Evolutionary conservation across 352 stramenopile species (phyloP).

Genomic region (Phytophthora idaei): DNA sequence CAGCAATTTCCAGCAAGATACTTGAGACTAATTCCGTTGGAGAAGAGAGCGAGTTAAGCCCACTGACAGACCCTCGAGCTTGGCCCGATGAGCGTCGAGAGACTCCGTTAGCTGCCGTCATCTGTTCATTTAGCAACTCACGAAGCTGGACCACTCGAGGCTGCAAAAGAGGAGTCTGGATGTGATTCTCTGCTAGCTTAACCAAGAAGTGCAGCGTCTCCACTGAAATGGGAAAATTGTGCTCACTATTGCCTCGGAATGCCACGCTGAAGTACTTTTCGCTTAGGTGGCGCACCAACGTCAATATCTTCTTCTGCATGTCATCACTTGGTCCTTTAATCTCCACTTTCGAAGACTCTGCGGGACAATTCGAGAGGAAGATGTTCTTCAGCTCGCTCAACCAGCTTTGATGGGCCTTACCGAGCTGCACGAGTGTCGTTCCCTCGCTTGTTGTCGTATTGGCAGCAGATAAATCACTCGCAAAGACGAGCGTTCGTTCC

Average conservation of each 20-base stretch:
- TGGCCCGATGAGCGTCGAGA: conserved; percentile 29
- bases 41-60: not conserved
- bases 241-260: conserved; percentile 33
- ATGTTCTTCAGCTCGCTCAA: conserved; percentile 54
- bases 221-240: conserved; percentile 22
- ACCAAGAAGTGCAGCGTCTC: conserved; percentile 56
- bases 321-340: conserved; percentile 4
- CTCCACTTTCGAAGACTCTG: not conserved
- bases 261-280: conserved; percentile 79
- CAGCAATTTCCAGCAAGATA: conserved; percentile 33
- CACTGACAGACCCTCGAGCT: not conserved
- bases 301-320: conserved; percentile 39
- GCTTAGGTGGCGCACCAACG: conserved; percentile 39
- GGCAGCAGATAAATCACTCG: conserved; percentile 3
- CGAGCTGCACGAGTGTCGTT: conserved; percentile 51
- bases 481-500: conserved; percentile 45
- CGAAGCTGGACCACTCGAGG: conserved; percentile 23
- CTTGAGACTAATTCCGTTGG: conserved; percentile 17
- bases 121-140: conserved; percentile 30
- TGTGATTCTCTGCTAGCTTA: conserved; percentile 30
- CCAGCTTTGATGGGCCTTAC: conserved; percentile 70
- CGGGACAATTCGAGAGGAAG: conserved; percentile 43
- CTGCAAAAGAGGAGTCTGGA: conserved; percentile 28
- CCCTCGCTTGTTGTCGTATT: conserved; percentile 7
- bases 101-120: conserved; percentile 22